Evolutionary conservation across 306 rosid species (phyloP).

Genomic region (Cucurbita maxima): DNA sequence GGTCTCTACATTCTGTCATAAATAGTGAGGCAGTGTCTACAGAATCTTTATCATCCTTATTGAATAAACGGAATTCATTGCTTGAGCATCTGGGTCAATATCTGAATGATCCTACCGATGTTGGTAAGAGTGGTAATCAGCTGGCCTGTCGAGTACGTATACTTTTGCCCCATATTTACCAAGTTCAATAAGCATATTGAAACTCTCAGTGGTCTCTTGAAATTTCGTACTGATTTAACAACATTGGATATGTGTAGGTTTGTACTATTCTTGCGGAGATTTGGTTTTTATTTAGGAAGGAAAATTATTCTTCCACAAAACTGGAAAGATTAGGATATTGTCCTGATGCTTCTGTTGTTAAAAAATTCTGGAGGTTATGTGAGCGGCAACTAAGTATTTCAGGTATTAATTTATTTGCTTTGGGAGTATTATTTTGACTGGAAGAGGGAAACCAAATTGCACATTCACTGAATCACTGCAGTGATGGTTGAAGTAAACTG

Average conservation of each 20-base stretch:
- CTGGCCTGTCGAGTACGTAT: constrained; percentile 63
- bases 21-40: constrained; percentile 39
- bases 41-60: constrained; percentile 42
- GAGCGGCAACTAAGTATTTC: constrained; percentile 54
- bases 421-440: background rate
- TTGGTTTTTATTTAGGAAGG: constrained; percentile 45
- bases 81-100: constrained; percentile 52
- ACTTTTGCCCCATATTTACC: background rate
- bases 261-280: constrained; percentile 52
- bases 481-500: background rate
- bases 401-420: constrained; percentile 27
- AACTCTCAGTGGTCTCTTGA: background rate
- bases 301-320: constrained; percentile 34
- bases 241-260: constrained; percentile 38
- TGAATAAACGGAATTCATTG: constrained; percentile 44
- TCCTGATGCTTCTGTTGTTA: constrained; percentile 38
- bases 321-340: constrained; percentile 59
- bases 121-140: constrained; percentile 38
- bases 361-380: constrained; percentile 72
- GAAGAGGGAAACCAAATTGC: background rate
- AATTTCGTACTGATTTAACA: constrained; percentile 17
- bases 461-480: background rate
- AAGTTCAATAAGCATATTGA: constrained; percentile 2
- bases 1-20: constrained; percentile 50
- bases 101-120: constrained; percentile 40